phyloP scores from a whole-genome alignment of 176 grass and related monocot genomes.

The Ensete glaucum region DNA sequence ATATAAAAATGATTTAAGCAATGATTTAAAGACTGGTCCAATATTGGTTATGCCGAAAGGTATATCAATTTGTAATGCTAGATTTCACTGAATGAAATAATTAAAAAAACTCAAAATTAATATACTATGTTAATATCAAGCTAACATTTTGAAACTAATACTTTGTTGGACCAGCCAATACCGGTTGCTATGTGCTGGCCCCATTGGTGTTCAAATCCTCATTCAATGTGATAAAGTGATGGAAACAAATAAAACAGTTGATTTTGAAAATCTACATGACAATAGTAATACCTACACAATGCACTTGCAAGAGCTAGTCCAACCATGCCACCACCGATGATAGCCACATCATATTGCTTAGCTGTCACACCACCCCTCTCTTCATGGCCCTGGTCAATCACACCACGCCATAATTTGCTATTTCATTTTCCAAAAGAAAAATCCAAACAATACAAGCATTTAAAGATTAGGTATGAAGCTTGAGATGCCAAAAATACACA shows the following conservation, averaged over 20 bases:
- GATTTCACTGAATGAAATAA: too few relatives aligned
- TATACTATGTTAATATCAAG: too few relatives aligned
- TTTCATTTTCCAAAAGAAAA: not conserved
- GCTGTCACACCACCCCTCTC: constrained; percentile 20
- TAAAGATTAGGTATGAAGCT: not conserved
- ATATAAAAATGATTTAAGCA: too few relatives aligned
- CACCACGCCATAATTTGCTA: not conserved
- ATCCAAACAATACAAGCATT: not conserved
- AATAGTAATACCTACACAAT: constrained; percentile 72
- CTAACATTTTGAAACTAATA: too few relatives aligned
- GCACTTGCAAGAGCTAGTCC: constrained; percentile 80
- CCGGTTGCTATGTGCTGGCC: too few relatives aligned
- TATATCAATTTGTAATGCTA: too few relatives aligned
- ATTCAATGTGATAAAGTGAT: too few relatives aligned
- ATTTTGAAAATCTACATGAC: not conserved
- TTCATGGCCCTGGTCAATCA: constrained; percentile 24
- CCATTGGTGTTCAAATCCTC: too few relatives aligned
- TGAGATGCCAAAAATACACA: not conserved
- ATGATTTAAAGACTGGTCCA: too few relatives aligned
- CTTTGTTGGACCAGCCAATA: not conserved
- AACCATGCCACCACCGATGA: constrained; percentile 94
- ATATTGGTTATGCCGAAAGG: too few relatives aligned
- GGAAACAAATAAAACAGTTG: not conserved
- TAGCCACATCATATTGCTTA: constrained; percentile 55
- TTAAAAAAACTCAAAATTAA: too few relatives aligned